Conservation (phyloP, 352 stramenopile species). For the Globisporangium solare region DNA sequence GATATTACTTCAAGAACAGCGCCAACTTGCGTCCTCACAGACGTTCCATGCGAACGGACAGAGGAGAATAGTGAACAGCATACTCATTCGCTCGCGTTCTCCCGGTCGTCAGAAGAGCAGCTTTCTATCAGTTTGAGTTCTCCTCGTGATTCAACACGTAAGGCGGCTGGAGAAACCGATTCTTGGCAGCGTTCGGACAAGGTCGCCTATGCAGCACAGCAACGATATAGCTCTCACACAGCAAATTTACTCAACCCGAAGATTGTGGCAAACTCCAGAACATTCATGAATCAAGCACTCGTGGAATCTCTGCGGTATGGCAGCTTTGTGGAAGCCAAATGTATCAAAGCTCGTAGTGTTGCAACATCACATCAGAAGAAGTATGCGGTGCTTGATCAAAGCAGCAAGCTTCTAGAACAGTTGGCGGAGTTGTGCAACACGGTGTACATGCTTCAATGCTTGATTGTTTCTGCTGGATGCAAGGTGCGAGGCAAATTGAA, state of each 20-base stretch:
- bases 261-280: conserved; percentile 17
- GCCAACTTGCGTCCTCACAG: not conserved
- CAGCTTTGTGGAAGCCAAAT: conserved; percentile 20
- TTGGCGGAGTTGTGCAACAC: conserved; percentile 23
- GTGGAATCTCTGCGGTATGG: conserved; percentile 26
- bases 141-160: not conserved
- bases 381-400: conserved; percentile 19
- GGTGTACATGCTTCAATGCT: conserved; percentile 32
- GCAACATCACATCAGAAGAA: conserved; percentile 25
- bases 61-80: not conserved
- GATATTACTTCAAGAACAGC: not conserved
- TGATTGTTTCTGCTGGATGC: conserved; percentile 21
- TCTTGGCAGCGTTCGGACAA: not conserved
- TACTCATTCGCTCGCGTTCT: not conserved
- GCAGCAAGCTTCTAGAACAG: conserved; percentile 14
- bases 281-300: conserved; percentile 28
- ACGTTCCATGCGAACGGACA: not conserved
- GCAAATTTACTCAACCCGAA: not conserved
- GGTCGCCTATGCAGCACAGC: not conserved
- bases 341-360: conserved; percentile 14
- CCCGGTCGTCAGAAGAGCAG: not conserved
- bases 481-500: conserved; percentile 14
- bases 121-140: not conserved
- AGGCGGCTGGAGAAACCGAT: not conserved
- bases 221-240: not conserved